Conservation (phyloP, 495 filamentous ascomycete genomes). For the Parathielavia appendiculata region DNA sequence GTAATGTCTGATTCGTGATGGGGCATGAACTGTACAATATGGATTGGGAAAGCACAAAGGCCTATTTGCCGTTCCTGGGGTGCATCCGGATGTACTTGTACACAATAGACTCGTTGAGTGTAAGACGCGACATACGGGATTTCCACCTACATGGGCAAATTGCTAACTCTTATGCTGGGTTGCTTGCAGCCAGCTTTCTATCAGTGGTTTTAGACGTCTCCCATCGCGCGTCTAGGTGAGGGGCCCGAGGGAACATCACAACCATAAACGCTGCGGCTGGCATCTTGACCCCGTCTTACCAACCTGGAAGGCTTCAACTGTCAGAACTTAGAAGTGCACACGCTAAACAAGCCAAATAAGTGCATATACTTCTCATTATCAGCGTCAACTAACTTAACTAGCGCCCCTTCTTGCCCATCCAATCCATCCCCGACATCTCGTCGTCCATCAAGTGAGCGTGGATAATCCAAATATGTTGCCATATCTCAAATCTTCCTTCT, state of each 20-base stretch:
- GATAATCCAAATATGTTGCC: constrained; percentile 5
- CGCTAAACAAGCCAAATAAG: neutral
- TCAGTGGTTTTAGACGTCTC: no score
- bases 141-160: no score
- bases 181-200: no score
- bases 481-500: neutral
- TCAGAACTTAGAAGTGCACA: neutral
- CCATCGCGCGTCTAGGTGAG: no score
- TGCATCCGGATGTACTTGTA: constrained; percentile 11
- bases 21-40: constrained; percentile 6
- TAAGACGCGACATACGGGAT: neutral
- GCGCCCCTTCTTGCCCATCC: neutral
- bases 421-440: neutral
- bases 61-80: constrained; percentile 7
- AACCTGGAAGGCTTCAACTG: no score
- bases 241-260: no score
- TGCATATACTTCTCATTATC: constrained; percentile 6
- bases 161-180: no score
- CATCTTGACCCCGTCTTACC: no score
- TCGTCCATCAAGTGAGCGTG: constrained; percentile 1
- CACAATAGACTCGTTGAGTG: constrained; percentile 14
- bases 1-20: neutral
- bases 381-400: constrained; percentile 1
- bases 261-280: no score
- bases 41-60: constrained; percentile 1